A percentile compares a stretch with the other conserved stretches of the same genome.
Conservation (phyloP, 1,284 basidiomycete genomes). For the Microbotryomycetes sp. region DNA sequence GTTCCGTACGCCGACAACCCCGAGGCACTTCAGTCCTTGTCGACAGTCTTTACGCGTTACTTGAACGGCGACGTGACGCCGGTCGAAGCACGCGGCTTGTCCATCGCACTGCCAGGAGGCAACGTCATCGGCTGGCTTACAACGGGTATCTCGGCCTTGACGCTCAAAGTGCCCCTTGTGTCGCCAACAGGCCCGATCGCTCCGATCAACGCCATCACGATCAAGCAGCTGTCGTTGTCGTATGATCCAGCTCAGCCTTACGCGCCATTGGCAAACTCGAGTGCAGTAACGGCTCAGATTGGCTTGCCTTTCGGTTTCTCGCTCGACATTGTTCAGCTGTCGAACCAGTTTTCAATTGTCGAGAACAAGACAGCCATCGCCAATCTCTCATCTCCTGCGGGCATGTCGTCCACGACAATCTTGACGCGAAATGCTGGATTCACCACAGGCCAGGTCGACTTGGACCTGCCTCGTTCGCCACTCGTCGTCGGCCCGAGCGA, state of each 20-base stretch:
- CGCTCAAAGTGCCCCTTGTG: conserved; percentile 53
- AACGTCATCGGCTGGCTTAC: conserved; percentile 60
- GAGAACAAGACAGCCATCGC: conserved; percentile 51
- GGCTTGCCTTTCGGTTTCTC: conserved; percentile 71
- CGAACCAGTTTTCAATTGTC: conserved; percentile 59
- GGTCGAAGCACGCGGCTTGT: conserved; percentile 54
- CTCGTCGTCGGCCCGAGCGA: conserved; percentile 48
- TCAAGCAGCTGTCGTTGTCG: conserved; percentile 55
- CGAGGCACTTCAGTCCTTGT: conserved; percentile 51
- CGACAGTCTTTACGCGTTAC: conserved; percentile 63
- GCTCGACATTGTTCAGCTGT: conserved; percentile 56
- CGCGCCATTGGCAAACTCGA: conserved; percentile 54
- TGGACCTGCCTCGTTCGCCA: conserved; percentile 54
- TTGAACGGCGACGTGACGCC: conserved; percentile 58
- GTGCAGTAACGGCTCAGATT: conserved; percentile 54
- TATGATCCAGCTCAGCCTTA: conserved; percentile 56
- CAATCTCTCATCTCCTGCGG: conserved; percentile 48
- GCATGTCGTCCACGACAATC: conserved; percentile 16
- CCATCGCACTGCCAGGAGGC: conserved; percentile 53
- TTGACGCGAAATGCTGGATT: conserved; percentile 43
- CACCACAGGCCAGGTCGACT: conserved; percentile 60
- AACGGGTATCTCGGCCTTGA: conserved; percentile 53
- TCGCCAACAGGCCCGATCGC: conserved; percentile 49
- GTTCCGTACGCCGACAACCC: conserved; percentile 50
- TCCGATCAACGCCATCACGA: conserved; percentile 60